Evolutionary conservation across 2,329 filamentous ascomycete genomes (phyloP).

Genomic region (Pseudocercospora musae): DNA sequence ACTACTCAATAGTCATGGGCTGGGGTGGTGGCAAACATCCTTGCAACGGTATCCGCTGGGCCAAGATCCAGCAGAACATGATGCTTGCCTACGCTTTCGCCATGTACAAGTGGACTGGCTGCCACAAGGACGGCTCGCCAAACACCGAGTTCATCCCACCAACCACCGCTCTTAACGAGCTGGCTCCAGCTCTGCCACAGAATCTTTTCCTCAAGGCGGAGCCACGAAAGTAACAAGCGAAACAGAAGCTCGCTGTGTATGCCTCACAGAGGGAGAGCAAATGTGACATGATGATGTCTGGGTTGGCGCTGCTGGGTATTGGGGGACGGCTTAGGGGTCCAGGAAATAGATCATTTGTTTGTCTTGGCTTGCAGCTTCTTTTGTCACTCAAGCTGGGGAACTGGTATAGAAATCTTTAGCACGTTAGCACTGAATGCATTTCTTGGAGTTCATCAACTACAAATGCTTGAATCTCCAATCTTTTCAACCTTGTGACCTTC

Average conservation of each 20-base stretch:
- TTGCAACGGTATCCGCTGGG: slow-evolving; percentile 43
- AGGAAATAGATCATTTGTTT: background rate
- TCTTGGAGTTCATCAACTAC: background rate
- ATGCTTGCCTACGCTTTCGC: slow-evolving; percentile 38
- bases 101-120: slow-evolving; percentile 6
- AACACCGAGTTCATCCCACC: slow-evolving; percentile 1
- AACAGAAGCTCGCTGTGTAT: background rate
- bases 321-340: background rate
- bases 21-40: slow-evolving; percentile 40
- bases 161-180: background rate
- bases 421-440: slow-evolving; percentile 2
- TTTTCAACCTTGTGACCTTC: background rate
- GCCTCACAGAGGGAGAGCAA: background rate
- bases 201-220: slow-evolving; percentile 1
- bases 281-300: background rate
- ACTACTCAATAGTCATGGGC: slow-evolving; percentile 8
- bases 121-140: slow-evolving; percentile 5
- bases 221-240: background rate
- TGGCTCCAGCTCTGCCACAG: background rate
- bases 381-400: background rate
- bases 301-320: background rate
- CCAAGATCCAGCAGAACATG: slow-evolving; percentile 50
- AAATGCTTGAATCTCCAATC: background rate
- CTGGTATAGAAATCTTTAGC: background rate
- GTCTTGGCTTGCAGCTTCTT: background rate